Conservation (phyloP, 2,329 filamentous ascomycete genomes). For the Hypoxylon sp. region DNA sequence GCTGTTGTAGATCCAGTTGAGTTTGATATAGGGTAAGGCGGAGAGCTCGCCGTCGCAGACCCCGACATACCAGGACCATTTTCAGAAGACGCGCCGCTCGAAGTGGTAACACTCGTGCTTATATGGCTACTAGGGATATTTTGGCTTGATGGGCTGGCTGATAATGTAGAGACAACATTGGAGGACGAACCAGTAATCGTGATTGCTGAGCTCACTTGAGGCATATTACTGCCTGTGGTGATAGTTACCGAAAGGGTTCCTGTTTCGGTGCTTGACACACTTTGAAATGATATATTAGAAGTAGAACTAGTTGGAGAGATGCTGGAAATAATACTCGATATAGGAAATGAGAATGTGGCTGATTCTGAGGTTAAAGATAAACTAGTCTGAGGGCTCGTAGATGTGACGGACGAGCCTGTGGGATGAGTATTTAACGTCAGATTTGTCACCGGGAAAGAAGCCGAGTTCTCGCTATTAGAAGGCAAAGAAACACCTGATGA, state of each 20-base stretch:
- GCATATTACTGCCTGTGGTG: slow-evolving; percentile 7
- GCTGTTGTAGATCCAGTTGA: slow-evolving; percentile 14
- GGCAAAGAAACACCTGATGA: slow-evolving; percentile 17
- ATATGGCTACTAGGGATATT: slow-evolving; percentile 9
- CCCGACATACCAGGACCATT: background rate
- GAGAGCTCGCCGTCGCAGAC: slow-evolving; percentile 12
- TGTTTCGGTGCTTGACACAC: slow-evolving; percentile 10
- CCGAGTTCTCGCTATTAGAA: slow-evolving; percentile 19
- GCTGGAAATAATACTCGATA: slow-evolving; percentile 26
- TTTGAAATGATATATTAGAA: slow-evolving; percentile 13
- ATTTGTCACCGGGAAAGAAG: slow-evolving; percentile 27
- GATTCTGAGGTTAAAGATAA: slow-evolving; percentile 17
- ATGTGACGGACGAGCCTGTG: slow-evolving; percentile 4
- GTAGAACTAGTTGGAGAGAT: slow-evolving; percentile 15
- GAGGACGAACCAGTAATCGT: slow-evolving; percentile 7
- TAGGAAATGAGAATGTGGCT: slow-evolving; percentile 19
- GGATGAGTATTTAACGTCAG: slow-evolving; percentile 23
- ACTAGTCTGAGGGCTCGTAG: slow-evolving; percentile 11
- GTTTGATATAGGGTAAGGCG: slow-evolving; percentile 35
- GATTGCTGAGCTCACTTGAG: slow-evolving; percentile 14
- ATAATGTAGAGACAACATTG: slow-evolving; percentile 15
- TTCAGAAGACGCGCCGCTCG: slow-evolving; percentile 5
- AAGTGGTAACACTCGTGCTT: slow-evolving; percentile 7
- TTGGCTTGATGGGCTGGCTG: slow-evolving; percentile 22
- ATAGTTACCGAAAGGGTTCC: slow-evolving; percentile 3